These are phyloP conservation scores for Metschnikowia gelsemii DNA, from an alignment of 805 yeast species.

Conservation along the genomic window DNA sequence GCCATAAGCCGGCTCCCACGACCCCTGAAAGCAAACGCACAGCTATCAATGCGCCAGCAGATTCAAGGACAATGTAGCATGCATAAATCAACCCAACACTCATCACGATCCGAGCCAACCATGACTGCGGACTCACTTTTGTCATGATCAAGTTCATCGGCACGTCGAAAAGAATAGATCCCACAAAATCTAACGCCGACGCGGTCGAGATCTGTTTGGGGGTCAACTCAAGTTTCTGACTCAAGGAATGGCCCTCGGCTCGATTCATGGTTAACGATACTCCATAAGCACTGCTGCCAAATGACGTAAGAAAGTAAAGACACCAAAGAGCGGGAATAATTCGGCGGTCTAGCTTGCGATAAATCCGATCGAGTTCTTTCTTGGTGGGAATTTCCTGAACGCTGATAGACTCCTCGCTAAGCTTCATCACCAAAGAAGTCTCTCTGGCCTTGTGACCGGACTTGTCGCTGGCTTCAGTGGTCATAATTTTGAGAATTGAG, in stretches of 20 bases:
- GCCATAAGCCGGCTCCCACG: slow-evolving; percentile 87
- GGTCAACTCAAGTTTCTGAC: slow-evolving; percentile 49
- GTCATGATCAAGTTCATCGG: slow-evolving; percentile 89
- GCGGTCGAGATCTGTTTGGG: slow-evolving; percentile 67
- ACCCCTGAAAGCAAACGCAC: slow-evolving; percentile 69
- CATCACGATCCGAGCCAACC: slow-evolving; percentile 77
- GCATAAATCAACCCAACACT: slow-evolving; percentile 75
- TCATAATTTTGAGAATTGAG: no score
- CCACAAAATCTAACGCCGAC: slow-evolving; percentile 78
- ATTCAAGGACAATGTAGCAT: slow-evolving; percentile 62
- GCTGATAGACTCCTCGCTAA: slow-evolving; percentile 3
- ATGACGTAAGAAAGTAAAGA: slow-evolving; percentile 73
- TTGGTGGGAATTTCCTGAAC: background rate
- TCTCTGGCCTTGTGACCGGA: background rate
- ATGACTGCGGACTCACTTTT: slow-evolving; percentile 73
- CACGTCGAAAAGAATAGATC: slow-evolving; percentile 77
- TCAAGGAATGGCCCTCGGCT: slow-evolving; percentile 58
- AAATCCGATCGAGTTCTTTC: slow-evolving; percentile 47
- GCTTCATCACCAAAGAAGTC: background rate
- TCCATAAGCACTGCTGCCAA: slow-evolving; percentile 76
- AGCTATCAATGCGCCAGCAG: slow-evolving; percentile 62
- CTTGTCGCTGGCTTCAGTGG: slow-evolving; percentile 2
- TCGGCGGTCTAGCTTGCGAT: slow-evolving; percentile 62
- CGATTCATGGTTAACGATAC: slow-evolving; percentile 76
- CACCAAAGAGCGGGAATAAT: slow-evolving; percentile 84